These are phyloP conservation scores for Lachancea waltii DNA, from an alignment of 805 yeast species.

Conservation along the genomic window DNA sequence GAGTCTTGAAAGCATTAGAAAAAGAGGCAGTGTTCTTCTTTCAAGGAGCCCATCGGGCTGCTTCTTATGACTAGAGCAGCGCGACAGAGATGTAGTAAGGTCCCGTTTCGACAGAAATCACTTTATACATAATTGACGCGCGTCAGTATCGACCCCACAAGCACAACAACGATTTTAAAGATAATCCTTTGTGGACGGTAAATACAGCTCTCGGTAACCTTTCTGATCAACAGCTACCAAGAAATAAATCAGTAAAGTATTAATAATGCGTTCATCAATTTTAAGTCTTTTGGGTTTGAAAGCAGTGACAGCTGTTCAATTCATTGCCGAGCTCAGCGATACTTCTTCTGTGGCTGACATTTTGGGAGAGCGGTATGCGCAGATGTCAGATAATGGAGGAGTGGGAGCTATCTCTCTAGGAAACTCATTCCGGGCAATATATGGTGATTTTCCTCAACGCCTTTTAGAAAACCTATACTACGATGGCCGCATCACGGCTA, in stretches of 20 bases:
- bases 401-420: conserved; percentile 28
- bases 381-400: conserved; percentile 9
- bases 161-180: too few species aligned
- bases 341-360: conserved; percentile 1
- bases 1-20: too few species aligned
- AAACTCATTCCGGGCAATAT: conserved; percentile 29
- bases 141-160: too few species aligned
- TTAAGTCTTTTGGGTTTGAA: not conserved
- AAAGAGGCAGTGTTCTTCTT: too few species aligned
- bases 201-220: too few species aligned
- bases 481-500: conserved; percentile 33
- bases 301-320: not conserved
- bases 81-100: not conserved
- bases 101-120: not conserved
- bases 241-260: too few species aligned
- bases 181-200: too few species aligned
- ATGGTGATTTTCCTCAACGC: conserved; percentile 33
- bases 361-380: conserved; percentile 1
- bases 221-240: too few species aligned
- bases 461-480: conserved; percentile 30
- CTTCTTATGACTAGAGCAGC: not conserved
- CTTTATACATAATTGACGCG: not conserved
- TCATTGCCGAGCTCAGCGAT: conserved; percentile 5
- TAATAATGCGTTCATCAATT: not conserved
- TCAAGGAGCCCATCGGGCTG: not conserved